Base-by-base conservation (phyloP, 495 filamentous ascomycete species). In the Letharia columbiana region DNA sequence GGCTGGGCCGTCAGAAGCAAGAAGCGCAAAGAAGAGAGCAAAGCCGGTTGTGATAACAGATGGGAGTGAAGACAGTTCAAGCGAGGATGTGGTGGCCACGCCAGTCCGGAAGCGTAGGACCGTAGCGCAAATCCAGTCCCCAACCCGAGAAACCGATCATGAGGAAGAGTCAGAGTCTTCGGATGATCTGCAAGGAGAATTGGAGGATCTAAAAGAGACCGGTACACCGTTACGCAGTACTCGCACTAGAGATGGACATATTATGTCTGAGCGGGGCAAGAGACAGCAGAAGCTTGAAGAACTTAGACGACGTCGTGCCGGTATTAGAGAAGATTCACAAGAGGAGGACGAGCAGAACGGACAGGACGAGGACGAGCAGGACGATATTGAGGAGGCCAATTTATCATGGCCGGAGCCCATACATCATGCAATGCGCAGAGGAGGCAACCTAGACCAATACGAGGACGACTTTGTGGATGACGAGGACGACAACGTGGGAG, bases 381-480 rank as follows among this genome's bases (percentile, higher is more conserved):
- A 75, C 0, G 71, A 80, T 59, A 67, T 76, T 0, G 78, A 79
- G 0, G 72, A 73, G 2, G 71, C 70, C 4, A 76, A 79, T 35
- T 47, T 57, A 7, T 66, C 69, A 57, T 71, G 74, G 18, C 73
- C 75, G 2, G 79, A 80, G 37, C 18, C 41, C 37, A 56, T 66
- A 47, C 57, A 66, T 66, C 57, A 42, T 44, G 45, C 63, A 23
- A 56, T 61, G 58, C 62, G 58, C 31, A 62, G 63, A 31, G 56
- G 56, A 18, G 61, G 61, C 15, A 63, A 70, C 20, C 70, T 80
- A 3, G 84, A 88, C 41, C 80, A 84, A 5, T 83, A 90, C 63
- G 83, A 91, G n/a, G 82, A 85, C 18, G 86, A 86, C 69, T 93
- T 92, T 65, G 78, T 95, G 23, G 77, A 79, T 1, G 86, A 91